Conservation (phyloP, 345 rosid species). For the Heritiera fomes region DNA sequence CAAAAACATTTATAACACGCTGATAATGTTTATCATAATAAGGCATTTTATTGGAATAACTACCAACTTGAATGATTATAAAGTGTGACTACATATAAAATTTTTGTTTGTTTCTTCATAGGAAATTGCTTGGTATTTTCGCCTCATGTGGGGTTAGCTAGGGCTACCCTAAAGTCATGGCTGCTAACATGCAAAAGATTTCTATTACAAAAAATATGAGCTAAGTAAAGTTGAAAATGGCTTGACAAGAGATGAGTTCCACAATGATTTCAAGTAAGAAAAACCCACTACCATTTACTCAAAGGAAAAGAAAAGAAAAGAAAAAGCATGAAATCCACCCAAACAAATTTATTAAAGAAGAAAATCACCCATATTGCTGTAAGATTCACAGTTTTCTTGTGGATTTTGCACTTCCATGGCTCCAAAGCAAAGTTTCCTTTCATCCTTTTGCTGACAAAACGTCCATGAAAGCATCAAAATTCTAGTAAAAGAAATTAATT, state of each 20-base stretch:
- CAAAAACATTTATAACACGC: no score
- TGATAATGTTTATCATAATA: no score
- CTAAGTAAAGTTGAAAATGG: neutral
- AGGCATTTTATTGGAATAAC: neutral
- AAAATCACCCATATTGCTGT: neutral
- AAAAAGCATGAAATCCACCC: neutral
- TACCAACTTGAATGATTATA: neutral
- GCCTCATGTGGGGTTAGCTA: no score
- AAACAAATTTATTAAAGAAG: neutral
- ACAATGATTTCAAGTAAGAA: conserved; percentile 9
- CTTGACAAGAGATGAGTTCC: neutral
- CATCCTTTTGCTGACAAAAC: neutral
- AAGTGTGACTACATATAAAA: neutral
- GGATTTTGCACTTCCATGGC: neutral
- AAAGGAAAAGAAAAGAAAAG: neutral
- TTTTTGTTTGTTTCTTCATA: neutral
- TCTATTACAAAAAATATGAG: neutral
- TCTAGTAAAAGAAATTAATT: neutral
- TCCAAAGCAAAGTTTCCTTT: neutral
- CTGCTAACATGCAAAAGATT: neutral
- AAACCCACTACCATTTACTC: neutral
- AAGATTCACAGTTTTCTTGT: neutral
- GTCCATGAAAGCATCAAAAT: neutral
- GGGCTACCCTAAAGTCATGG: neutral
- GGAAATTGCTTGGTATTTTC: neutral